Conservation (phyloP, 176 grass and related monocot genomes). For the Aegilops umbellulata region DNA sequence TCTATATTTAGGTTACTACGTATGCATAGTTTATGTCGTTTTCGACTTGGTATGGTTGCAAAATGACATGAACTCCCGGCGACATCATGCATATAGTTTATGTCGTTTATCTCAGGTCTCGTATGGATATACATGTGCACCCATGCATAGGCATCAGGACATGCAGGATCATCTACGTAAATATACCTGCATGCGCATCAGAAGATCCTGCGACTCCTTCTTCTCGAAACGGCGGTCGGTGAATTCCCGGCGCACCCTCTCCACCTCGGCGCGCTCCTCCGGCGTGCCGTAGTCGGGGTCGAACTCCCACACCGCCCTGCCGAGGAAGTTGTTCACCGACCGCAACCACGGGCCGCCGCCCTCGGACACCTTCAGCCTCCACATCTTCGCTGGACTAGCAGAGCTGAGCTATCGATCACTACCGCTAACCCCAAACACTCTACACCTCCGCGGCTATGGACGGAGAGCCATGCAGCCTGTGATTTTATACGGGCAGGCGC, state of each 20-base stretch:
- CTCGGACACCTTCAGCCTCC: background rate
- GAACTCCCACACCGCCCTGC: constrained; percentile 61
- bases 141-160: too few relatives aligned
- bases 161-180: too few relatives aligned
- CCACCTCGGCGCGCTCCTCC: constrained; percentile 45
- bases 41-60: background rate
- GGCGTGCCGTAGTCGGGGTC: constrained; percentile 37
- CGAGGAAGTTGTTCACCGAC: constrained; percentile 43
- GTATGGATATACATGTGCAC: too few relatives aligned
- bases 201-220: constrained; percentile 53
- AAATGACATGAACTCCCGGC: too few relatives aligned
- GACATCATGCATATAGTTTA: background rate
- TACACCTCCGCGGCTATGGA: background rate
- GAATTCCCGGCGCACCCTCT: constrained; percentile 45
- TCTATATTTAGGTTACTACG: too few relatives aligned
- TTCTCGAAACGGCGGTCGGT: constrained; percentile 36
- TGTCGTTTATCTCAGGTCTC: background rate
- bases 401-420: background rate
- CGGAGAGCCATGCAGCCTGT: background rate
- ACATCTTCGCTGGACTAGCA: background rate
- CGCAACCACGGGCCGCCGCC: constrained; percentile 14
- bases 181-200: constrained; percentile 56
- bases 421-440: background rate
- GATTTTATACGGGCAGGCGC: background rate
- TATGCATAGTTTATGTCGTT: background rate